Evolutionary conservation across 768 basidiomycete species (phyloP), one percentile per base, ranked within the genome.

Genomic region (Naematelia aurantialba): DNA sequence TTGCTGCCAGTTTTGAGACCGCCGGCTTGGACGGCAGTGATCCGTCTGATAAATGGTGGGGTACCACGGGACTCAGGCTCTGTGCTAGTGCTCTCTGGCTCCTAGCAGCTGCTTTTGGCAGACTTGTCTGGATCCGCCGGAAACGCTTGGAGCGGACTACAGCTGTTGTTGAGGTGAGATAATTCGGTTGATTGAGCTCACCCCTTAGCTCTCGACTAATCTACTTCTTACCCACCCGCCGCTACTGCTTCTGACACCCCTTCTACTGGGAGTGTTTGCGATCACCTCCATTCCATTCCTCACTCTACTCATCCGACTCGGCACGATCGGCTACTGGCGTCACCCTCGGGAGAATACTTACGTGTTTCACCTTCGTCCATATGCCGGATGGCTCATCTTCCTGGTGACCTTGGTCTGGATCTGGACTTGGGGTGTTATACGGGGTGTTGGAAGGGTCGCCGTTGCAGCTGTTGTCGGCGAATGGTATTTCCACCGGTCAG

Each of bases 401-500:
- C 78, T 79, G 2, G 79, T 82, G 0, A 73, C 82, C 3, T 73
- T 76, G 1, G 74, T 85, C 0, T 87, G 86, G 85, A 74, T 86
- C n/a, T 87, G 86, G 86, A 85, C 82, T 19, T 86, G 87, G 83
- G 83, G 82, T 10, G 86, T 96, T 4, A 85, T 88, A 19, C 82
- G 91, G 42, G 91, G 91, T 1, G 72, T 89, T 1, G 78, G 91
- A 45, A 81, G 89, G 5, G 88, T 87, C 55, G 83, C 85, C 1
- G 84, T 85, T 57, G 86, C 90, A 0, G 87, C 86, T 27, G 89
- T 92, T 3, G 83, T 97, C 30, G 92, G 91, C 1, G 85, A 87
- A 46, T 97, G 92, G 92, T 96, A 94, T 73, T 94, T 90, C 77
- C 74, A 83, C 26, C 80, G 84, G 83, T 86, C 66, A 69, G 84